Conservation (phyloP, 495 filamentous ascomycete species). For the Penicillium parvum region DNA sequence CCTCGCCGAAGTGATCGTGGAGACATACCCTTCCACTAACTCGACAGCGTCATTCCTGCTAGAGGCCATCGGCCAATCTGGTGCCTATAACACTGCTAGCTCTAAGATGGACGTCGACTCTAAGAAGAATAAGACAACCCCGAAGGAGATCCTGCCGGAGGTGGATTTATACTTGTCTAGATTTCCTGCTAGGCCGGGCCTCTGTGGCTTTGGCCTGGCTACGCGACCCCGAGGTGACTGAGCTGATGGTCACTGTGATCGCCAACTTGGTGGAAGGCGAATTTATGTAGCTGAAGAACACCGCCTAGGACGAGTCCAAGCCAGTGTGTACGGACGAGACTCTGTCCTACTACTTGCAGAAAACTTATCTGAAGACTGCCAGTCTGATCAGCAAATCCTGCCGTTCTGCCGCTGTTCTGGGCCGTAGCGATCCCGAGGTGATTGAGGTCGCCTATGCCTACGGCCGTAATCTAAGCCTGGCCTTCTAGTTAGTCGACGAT, state of each 20-base stretch:
- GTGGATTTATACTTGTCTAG: constrained; percentile 88
- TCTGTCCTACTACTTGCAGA: constrained; percentile 92
- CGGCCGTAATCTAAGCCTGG: constrained; percentile 86
- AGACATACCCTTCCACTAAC: constrained; percentile 67
- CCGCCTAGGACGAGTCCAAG: constrained; percentile 74
- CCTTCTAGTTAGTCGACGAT: constrained; percentile 98
- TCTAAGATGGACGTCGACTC: constrained; percentile 77
- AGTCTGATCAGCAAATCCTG: constrained; percentile 95
- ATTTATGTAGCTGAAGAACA: constrained; percentile 99
- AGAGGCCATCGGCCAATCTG: constrained; percentile 58
- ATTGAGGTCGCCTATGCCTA: constrained; percentile 89
- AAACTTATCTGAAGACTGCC: constrained; percentile 96
- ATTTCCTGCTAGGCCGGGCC: constrained; percentile 88
- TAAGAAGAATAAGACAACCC: constrained; percentile 42
- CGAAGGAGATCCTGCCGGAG: constrained; percentile 79
- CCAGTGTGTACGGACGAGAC: constrained; percentile 82
- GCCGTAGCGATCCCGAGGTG: constrained; percentile 67
- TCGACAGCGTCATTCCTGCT: constrained; percentile 65
- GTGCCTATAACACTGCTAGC: constrained; percentile 53
- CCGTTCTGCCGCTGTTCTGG: constrained; percentile 81
- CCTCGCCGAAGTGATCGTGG: constrained; percentile 71
- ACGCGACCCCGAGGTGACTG: constrained; percentile 87
- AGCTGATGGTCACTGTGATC: constrained; percentile 92
- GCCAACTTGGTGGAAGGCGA: constrained; percentile 97
- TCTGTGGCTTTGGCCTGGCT: constrained; percentile 90